Base-by-base conservation (phyloP, 176 grass and related monocot species). In the Raddia guianensis region DNA sequence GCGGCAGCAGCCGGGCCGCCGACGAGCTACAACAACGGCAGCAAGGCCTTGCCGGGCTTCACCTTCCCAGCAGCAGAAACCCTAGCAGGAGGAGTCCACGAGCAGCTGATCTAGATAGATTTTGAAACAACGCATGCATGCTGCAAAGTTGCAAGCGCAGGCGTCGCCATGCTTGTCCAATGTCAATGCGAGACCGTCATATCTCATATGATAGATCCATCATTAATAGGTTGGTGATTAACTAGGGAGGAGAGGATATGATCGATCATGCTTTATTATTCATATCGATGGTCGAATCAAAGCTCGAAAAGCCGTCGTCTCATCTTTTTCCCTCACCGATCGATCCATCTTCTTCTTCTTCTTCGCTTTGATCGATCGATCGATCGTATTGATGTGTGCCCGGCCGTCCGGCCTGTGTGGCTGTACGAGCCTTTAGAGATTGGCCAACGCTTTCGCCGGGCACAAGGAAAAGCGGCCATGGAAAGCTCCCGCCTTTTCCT, bases 401-500 rank as follows among this genome's bases (percentile, higher is more conserved):
- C 34, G 57, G 70, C 63, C 34, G 47, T 59, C 67, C 54, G 43
- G 51, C 8, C 27, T 27, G 27, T 27, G 27, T 27, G 27, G 27
- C 58, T 67, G 47, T 56, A 64, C 79, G 68, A 83, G 80, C 60
- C 65, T 70, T 79, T 48, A 15, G 56, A 56, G 49, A 53, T 49
- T 20, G 32, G 56, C 15, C 11, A 43, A 43, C 18, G 42, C 76
- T 84, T 80, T 85, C 10, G 43, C 65, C 42, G 43, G 85, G 87
- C 82, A 85, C 82, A 81, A 89, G 72, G 77, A 48, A 75, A 64
- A 76, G 72, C 64, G n/a, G 15, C 14, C 71, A 40, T 34, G 49
- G 64, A 89, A 89, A 89, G 77, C 51, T 77, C 76, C 59, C 14
- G 12, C 82, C 82, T 89, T 85, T 85, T 54, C 35, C 37, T 49